Conservation (phyloP, 805 yeast genomes). For the Tanozyma kutaoensis region DNA sequence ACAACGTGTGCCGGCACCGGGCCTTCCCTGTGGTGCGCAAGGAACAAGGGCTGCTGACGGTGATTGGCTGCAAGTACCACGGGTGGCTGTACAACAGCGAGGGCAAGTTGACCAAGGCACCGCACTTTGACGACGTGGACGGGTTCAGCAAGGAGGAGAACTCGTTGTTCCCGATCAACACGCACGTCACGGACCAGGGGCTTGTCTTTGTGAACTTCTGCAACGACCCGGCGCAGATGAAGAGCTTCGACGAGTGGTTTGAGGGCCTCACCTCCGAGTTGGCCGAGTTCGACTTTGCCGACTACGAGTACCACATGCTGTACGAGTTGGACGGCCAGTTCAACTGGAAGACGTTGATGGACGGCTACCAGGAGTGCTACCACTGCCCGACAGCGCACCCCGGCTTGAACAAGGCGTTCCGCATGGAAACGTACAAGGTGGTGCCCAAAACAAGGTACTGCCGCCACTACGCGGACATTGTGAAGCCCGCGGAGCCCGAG, state of each 20-base stretch:
- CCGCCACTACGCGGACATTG: constrained; percentile 47
- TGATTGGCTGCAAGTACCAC: constrained; percentile 49
- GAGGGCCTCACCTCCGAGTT: constrained; percentile 36
- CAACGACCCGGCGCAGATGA: constrained; percentile 25
- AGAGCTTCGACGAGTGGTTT: constrained; percentile 40
- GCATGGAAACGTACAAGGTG: constrained; percentile 53
- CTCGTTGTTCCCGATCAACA: constrained; percentile 39
- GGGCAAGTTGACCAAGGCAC: constrained; percentile 46
- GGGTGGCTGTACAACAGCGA: constrained; percentile 58
- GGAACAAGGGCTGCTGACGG: constrained; percentile 42
- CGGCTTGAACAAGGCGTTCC: constrained; percentile 41
- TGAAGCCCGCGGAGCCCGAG: constrained; percentile 19
- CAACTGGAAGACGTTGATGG: constrained; percentile 59
- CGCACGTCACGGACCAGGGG: constrained; percentile 44
- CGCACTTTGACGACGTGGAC: constrained; percentile 45
- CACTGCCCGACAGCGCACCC: constrained; percentile 62
- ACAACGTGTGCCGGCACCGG: constrained; percentile 53
- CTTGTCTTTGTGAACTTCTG: constrained; percentile 41
- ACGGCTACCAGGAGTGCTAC: constrained; percentile 56
- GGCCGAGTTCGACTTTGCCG: constrained; percentile 45
- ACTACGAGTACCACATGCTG: constrained; percentile 52
- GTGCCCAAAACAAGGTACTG: constrained; percentile 47
- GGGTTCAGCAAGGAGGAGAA: constrained; percentile 45
- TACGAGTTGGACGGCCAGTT: constrained; percentile 50
- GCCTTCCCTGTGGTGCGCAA: constrained; percentile 51